Conservation (phyloP, 2,329 filamentous ascomycete species). For the Phialophora chinensis region DNA sequence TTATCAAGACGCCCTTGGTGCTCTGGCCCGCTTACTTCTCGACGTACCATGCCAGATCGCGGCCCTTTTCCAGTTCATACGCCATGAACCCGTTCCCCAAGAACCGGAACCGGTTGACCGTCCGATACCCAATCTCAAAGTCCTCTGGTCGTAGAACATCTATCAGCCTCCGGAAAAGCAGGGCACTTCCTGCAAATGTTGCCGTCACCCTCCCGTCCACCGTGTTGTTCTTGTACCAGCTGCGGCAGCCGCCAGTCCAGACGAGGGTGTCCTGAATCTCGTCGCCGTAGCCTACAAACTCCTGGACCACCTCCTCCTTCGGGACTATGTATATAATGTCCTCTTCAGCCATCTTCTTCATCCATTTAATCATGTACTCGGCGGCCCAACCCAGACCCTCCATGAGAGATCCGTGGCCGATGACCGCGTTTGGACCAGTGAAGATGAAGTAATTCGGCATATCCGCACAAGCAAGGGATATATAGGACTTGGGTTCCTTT, state of each 20-base stretch:
- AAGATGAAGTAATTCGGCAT: slow-evolving; percentile 48
- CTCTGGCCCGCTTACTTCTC: slow-evolving; percentile 39
- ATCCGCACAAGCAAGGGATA: slow-evolving; percentile 36
- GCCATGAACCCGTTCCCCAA: slow-evolving; percentile 47
- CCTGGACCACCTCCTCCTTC: slow-evolving; percentile 41
- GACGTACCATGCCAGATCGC: slow-evolving; percentile 42
- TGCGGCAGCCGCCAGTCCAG: slow-evolving; percentile 31
- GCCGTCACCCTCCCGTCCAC: slow-evolving; percentile 32
- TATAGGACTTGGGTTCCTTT: slow-evolving; percentile 41
- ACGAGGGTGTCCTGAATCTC: slow-evolving; percentile 45
- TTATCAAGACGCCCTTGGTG: too few species aligned
- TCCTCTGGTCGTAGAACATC: slow-evolving; percentile 43
- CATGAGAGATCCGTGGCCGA: slow-evolving; percentile 42
- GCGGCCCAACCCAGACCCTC: slow-evolving; percentile 38
- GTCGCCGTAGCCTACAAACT: slow-evolving; percentile 44
- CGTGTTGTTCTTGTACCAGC: slow-evolving; percentile 33
- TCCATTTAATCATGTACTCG: slow-evolving; percentile 43
- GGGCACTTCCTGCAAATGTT: neutral
- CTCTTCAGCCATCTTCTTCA: slow-evolving; percentile 44
- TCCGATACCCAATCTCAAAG: slow-evolving; percentile 23
- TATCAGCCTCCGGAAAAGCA: slow-evolving; percentile 35
- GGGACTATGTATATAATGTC: slow-evolving; percentile 43
- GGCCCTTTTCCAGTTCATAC: slow-evolving; percentile 48
- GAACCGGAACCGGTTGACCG: slow-evolving; percentile 45
- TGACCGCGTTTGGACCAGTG: slow-evolving; percentile 8